Base-by-base conservation (phyloP, 2,329 filamentous ascomycete genomes). In the Venturia oleaginea region DNA sequence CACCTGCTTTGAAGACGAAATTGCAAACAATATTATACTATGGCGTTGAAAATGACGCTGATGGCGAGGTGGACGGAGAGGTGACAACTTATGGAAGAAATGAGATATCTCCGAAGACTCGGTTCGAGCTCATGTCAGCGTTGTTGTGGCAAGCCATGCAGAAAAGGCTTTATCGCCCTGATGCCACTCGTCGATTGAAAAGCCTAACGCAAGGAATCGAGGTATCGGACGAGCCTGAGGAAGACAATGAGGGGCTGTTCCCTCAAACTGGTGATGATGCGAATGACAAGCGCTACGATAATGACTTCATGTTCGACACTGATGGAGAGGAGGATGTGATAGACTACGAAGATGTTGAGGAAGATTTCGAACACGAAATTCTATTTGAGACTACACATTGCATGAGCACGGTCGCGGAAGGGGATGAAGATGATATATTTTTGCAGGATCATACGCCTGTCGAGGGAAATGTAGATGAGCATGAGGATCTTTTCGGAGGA, bases 1-100 rank as follows among this genome's bases (percentile, higher is more conserved):
- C 67, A 19, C 34, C 48, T 27, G 55, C 54, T 8, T 43, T 69
- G 34, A 69, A 66, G 48, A 17, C 37, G 3, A 69, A 68, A 46
- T 27, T 66, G 13, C 38, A 65, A 13, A 54, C 11, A 7, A n/a
- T 55, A 11, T 22, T 51, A 24, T 40, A 30, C 34, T 48, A 40
- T 11, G 37, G 46, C 34, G 24, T 11, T 27, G 60, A 43, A 19
- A n/a, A 40, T 11, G 22, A 42, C 24, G 40, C 38, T 37, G n/a
- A 62, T 27, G 30, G 46, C 17, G 40, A 37, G 34, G 24, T n/a
- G 17, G 43, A 46, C 11, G 22, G 19, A 7, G 40, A 48, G 17
- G 17, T 19, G n/a, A 8, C 24, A n/a, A 27, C 30, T 8, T 5
- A 4, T 10, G 37, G n/a, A 17, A 3, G 8, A 32, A n/a, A 30